Conservation (phyloP, 2,329 filamentous ascomycete genomes). For the Sporothrix variecibatus region DNA sequence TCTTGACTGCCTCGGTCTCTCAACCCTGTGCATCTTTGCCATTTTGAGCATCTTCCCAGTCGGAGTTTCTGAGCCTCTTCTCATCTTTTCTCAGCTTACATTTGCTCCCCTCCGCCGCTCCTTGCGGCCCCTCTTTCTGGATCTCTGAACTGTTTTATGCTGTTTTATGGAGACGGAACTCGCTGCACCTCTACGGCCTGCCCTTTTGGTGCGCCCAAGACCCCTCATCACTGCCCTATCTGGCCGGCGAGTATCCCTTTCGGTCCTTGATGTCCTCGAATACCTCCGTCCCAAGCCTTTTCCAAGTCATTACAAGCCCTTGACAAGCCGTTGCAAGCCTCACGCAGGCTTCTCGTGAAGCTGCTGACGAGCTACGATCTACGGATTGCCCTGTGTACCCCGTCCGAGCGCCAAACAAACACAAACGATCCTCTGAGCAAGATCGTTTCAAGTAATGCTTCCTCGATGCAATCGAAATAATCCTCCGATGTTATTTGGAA, state of each 20-base stretch:
- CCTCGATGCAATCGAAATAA: not conserved
- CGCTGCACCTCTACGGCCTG: conserved; percentile 1
- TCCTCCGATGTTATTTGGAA: not conserved
- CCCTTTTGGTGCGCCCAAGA: not conserved
- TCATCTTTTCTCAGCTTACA: conserved; percentile 12
- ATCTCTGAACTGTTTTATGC: not conserved
- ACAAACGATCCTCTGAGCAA: not conserved
- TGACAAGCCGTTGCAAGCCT: not conserved
- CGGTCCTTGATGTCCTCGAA: not conserved
- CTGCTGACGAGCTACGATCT: not conserved
- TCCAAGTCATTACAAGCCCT: not conserved
- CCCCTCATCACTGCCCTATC: not conserved
- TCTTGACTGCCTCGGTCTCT: conserved; percentile 7
- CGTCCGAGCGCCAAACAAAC: not conserved
- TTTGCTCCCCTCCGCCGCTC: not conserved
- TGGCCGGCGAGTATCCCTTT: not conserved
- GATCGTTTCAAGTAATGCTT: not conserved
- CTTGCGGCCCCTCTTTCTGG: conserved; percentile 7
- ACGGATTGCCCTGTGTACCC: not conserved
- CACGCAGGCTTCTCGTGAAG: not conserved
- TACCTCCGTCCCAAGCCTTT: not conserved
- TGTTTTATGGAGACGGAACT: not conserved
- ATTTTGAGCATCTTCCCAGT: conserved; percentile 1
- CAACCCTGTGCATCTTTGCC: not conserved
- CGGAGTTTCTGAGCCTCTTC: not conserved